A percentile compares a stretch with the other conserved stretches of the same genome.
phyloP scores from a whole-genome alignment of 176 grass and related monocot species.

The Bonia amplexicaulis region DNA sequence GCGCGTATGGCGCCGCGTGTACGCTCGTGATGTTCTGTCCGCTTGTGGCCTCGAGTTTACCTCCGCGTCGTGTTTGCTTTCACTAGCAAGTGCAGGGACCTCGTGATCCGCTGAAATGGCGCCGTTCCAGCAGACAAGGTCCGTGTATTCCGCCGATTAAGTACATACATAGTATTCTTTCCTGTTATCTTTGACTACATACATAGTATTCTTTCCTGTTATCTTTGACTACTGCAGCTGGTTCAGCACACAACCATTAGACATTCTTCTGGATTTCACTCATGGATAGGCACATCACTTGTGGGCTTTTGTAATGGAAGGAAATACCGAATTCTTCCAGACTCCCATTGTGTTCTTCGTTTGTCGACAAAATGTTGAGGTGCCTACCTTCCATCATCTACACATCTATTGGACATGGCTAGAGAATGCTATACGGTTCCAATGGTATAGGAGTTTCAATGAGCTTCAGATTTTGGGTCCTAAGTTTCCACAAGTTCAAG shows the following conservation, averaged over 20 bases:
- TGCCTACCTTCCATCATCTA: too few relatives aligned
- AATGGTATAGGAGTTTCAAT: too few relatives aligned
- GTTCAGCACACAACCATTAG: neutral
- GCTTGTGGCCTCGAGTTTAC: neutral
- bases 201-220: neutral
- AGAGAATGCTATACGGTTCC: too few relatives aligned
- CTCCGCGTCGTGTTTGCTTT: neutral
- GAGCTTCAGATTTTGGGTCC: too few relatives aligned
- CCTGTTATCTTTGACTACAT: neutral
- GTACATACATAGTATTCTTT: neutral
- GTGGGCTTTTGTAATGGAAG: too few relatives aligned
- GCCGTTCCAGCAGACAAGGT: neutral
- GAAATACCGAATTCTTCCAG: too few relatives aligned
- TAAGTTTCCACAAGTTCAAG: too few relatives aligned
- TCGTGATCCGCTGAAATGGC: neutral
- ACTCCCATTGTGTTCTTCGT: too few relatives aligned
- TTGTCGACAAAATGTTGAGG: too few relatives aligned
- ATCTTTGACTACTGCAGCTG: neutral
- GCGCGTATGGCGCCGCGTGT: neutral
- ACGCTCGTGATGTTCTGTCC: neutral
- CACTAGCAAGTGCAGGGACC: neutral
- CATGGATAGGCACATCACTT: neutral
- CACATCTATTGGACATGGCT: too few relatives aligned
- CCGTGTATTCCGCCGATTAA: neutral
- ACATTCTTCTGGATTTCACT: neutral